These are phyloP conservation scores for Actinidia chinensis DNA, from an alignment of 179 eudicot genomes.

Conservation along the genomic window DNA sequence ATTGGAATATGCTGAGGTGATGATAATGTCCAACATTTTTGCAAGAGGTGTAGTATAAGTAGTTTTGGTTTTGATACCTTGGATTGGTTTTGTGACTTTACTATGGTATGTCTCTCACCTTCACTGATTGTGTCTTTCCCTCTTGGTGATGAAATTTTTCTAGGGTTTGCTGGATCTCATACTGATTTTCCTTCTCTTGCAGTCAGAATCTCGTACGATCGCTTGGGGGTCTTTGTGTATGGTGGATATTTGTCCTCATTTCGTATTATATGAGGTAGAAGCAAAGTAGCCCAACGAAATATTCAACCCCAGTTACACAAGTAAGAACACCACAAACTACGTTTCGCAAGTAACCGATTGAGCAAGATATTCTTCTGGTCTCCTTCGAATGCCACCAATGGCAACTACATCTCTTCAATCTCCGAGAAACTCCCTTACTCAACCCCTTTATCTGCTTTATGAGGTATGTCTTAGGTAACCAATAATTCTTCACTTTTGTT, in stretches of 20 bases:
- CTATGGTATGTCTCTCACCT: neutral
- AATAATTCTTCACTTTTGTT: neutral
- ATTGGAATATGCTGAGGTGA: neutral
- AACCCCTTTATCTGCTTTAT: neutral
- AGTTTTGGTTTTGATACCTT: constrained; percentile 20
- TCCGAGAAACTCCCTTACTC: neutral
- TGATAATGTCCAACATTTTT: neutral
- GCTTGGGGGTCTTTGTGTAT: neutral
- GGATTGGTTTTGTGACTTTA: constrained; percentile 5
- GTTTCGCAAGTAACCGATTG: constrained; percentile 15
- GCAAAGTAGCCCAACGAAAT: neutral
- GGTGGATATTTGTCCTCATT: neutral
- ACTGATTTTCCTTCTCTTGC: neutral
- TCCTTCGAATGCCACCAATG: constrained; percentile 10
- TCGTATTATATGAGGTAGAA: no score
- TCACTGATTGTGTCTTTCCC: constrained; percentile 9
- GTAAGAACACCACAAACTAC: constrained; percentile 17
- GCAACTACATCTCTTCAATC: constrained; percentile 1
- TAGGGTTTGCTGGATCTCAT: constrained; percentile 9
- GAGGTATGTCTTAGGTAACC: neutral
- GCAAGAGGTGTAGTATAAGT: constrained; percentile 1
- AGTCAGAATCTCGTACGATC: neutral
- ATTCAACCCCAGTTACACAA: constrained; percentile 16
- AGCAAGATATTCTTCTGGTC: constrained; percentile 24
- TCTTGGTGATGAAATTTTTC: neutral